Evolutionary conservation across 306 rosid genomes (phyloP), one percentile per base, ranked within the genome.

Genomic region (Aeschynomene evenia): DNA sequence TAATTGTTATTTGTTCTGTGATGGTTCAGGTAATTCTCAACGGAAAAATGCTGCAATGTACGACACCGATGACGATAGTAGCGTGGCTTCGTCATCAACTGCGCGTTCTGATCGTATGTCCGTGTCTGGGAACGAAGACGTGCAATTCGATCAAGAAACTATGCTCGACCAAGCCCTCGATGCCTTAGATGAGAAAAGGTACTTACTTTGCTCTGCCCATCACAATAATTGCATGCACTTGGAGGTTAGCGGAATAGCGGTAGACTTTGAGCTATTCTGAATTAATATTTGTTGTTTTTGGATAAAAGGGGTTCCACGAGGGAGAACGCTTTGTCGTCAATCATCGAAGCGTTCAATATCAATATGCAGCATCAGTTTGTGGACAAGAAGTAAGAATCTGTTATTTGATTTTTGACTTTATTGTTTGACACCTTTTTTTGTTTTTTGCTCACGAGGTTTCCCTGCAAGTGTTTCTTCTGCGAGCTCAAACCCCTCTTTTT

Each of bases 131-230:
- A 74, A 45, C 51, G 96, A 88, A 28, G 92, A 90, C 45, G 77
- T 81, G 66, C 86, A 81, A 11, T 71, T 87, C 9, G 92, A 85
- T 46, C 91, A 83, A 74, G 95, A 88, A 71, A 65, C 78, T 62
- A 70, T 88, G 68, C 92, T 94, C 5, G 98, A 94, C 65, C 97
- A 80, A 80, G 96, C 97, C 76, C 84, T 94, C 14, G 98, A 94
- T 76, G 88, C 87, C 18, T 77, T 90, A 15, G 94, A 75, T 49
- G 97, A 85, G 75, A 94, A 94, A 87, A 90, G 97, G 98, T 93
- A 71, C 31, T n/a, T 28, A 40, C 40, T 15, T 45, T 4, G 22
- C 14, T 29, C 5, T 66, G 2, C 3, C 21, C 4, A 13, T 19
- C 14, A 37, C n/a, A 26, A 5, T 18, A 61, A 5, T 65, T 63